Base-by-base conservation (phyloP, 2,329 filamentous ascomycete genomes). In the Hypoxylon sp. region DNA sequence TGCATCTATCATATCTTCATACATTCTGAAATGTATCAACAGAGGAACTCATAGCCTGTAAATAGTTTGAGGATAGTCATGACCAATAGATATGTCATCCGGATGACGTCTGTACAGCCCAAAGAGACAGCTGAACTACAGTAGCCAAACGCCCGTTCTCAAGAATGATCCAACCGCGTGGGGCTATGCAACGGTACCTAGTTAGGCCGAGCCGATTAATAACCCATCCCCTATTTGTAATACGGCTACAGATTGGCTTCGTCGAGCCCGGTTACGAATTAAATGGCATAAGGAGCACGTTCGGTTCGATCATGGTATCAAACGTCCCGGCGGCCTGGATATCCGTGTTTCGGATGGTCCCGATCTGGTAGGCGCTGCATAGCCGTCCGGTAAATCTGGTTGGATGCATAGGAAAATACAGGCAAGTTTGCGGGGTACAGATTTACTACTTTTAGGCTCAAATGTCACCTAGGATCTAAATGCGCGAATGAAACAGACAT, bases 321-420 rank as follows among this genome's bases (percentile, higher is more conserved):
- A 46, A 53, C 19, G 11, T 44, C 17, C 47, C 6, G 29, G 24
- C 52, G 52, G 42, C 44, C 35, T 47, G 53, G 19, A 47, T 29
- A 47, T 52, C 61, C 53, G 53, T 19, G 39, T 46, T 37, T 51
- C 54, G 54, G 61, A 53, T 58, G 31, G 13, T 55, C 56, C 50
- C 5, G 22, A 65, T 65, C 17, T 29, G 22, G 63, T n/a, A 56
- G 24, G 31, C 63, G 63, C 63, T 65, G 22, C 56, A 22, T 60
- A 14, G 60, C 24, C 31, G 56, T 65, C 63, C 63, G 63, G 61
- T 35, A 51, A 58, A 52, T 26, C 35, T 52, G 35, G 33, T 51
- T n/a, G 31, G 55, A 24, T 33, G 19, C 14, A 42, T 44, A 19
- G 42, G 54, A 65, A 31, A 39, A 24, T 17, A 51, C 17, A 47